Evolutionary conservation across 225 moss, liverwort and hornwort species (phyloP), one percentile per base, ranked within the genome.

Genomic region (Sphagnum contortum): DNA sequence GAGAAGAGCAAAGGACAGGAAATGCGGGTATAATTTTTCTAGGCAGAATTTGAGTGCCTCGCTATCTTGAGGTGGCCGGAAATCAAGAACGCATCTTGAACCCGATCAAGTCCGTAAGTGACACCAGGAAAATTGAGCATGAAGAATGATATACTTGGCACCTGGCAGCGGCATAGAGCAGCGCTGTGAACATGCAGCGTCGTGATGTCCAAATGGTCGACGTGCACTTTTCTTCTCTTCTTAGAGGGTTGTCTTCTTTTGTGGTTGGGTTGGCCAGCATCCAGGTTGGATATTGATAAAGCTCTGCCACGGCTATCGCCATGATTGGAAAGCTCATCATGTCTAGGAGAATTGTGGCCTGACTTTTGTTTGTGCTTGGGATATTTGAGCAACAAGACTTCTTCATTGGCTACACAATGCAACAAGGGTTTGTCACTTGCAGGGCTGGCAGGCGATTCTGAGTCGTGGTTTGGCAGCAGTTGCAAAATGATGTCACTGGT

Each of bases 111-210:
- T 29, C 29, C 29, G 29, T 29, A 29, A 29, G 29, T 29, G 29
- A 29, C 29, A 29, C 29, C 29, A 29, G 29, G 29, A 29, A 29
- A 29, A 29, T 29, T 29, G 29, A 29, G 29, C 29, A 29, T 29
- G 29, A 29, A 29, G 29, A 29, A 29, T 29, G 29, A 29, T 29
- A 29, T 29, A 29, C 29, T 29, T 29, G 29, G 9, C 48, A 61
- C 61, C 61, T 61, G 61, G 46, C 61, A 61, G 9, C 61, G 61
- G 47, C 61, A 47, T 3, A 61, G 61, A 61, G 61, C 47, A 8
- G 61, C 61, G 3, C 45, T 45, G 11, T 61, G 61, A 61, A 61
- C 61, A 48, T 61, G 61, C 47, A 61, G 46, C 10, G 45, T 48
- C 11, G 61, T 61, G 45, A 10, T 46, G 3, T 61, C 61, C 6